Conservation (phyloP, 2,329 filamentous ascomycete genomes). For the Fusarium ambrosium region DNA sequence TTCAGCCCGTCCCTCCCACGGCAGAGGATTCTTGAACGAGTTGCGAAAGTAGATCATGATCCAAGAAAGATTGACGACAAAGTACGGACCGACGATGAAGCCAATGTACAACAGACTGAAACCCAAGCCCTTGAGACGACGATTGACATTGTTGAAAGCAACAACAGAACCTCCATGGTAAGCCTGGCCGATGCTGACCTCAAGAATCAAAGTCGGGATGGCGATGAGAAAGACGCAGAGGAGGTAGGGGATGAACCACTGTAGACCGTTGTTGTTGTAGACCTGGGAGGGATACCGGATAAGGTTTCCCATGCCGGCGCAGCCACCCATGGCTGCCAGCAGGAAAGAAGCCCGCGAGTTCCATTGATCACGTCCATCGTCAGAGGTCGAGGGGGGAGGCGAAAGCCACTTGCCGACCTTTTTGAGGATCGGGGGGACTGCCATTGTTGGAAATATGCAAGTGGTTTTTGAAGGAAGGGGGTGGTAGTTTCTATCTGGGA, state of each 20-base stretch:
- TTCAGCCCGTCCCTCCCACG: conserved; percentile 64
- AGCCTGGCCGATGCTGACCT: conserved; percentile 78
- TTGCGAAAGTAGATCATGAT: conserved; percentile 71
- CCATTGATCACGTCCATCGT: conserved; percentile 66
- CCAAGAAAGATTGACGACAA: conserved; percentile 69
- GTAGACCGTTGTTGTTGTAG: conserved; percentile 71
- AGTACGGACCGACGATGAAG: conserved; percentile 69
- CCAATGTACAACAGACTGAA: conserved; percentile 66
- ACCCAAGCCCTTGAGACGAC: conserved; percentile 66
- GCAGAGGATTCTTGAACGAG: conserved; percentile 67
- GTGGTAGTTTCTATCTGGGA: neutral
- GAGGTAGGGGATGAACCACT: conserved; percentile 72
- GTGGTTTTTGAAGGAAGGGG: neutral
- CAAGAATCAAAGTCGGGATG: conserved; percentile 68
- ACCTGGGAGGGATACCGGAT: conserved; percentile 70
- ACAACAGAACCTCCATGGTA: conserved; percentile 69
- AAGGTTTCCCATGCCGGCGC: conserved; percentile 70
- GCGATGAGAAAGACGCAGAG: conserved; percentile 68
- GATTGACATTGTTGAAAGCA: conserved; percentile 66
- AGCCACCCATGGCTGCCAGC: conserved; percentile 70
- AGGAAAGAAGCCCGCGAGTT: conserved; percentile 67
- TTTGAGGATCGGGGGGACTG: conserved; percentile 41
- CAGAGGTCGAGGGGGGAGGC: conserved; percentile 53
- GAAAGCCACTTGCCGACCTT: conserved; percentile 52
- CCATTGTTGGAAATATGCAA: conserved; percentile 29